phyloP scores from a whole-genome alignment of 495 filamentous ascomycete species.

The Immersiella caudata region DNA sequence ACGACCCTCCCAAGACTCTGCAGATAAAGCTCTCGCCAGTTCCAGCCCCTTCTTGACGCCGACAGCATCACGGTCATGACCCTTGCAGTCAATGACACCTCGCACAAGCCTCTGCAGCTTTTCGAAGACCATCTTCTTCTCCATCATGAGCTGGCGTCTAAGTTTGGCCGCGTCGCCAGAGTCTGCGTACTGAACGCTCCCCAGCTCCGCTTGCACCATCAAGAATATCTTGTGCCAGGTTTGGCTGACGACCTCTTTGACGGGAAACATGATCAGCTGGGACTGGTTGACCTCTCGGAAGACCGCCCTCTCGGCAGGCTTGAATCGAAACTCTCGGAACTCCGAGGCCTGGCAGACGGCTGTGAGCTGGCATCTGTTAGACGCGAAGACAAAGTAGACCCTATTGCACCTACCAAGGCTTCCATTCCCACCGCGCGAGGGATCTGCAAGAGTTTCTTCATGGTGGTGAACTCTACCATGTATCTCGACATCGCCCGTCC shows the following conservation, averaged over 20 bases:
- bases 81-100: conserved; percentile 84
- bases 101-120: conserved; percentile 74
- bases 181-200: conserved; percentile 69
- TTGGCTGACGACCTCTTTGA: conserved; percentile 74
- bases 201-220: conserved; percentile 80
- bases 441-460: conserved; percentile 73
- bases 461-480: conserved; percentile 88
- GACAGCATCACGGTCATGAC: conserved; percentile 66
- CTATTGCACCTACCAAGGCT: conserved; percentile 63
- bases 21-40: conserved; percentile 74
- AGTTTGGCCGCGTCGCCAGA: conserved; percentile 64
- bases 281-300: conserved; percentile 85
- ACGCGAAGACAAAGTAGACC: not conserved
- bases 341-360: conserved; percentile 68
- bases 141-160: conserved; percentile 64
- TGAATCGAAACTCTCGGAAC: conserved; percentile 71
- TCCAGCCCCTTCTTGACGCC: conserved; percentile 73
- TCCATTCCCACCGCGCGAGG: conserved; percentile 62
- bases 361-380: conserved; percentile 28
- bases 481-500: conserved; percentile 93
- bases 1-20: conserved; percentile 84
- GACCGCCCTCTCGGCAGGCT: conserved; percentile 69
- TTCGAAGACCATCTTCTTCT: conserved; percentile 73
- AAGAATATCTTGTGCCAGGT: conserved; percentile 85
- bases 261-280: conserved; percentile 70